Percentiles rank a stretch among this genome's conserved stretches.
Evolutionary conservation across 768 basidiomycete species (phyloP).

Genomic region (Termitomyces sp.): DNA sequence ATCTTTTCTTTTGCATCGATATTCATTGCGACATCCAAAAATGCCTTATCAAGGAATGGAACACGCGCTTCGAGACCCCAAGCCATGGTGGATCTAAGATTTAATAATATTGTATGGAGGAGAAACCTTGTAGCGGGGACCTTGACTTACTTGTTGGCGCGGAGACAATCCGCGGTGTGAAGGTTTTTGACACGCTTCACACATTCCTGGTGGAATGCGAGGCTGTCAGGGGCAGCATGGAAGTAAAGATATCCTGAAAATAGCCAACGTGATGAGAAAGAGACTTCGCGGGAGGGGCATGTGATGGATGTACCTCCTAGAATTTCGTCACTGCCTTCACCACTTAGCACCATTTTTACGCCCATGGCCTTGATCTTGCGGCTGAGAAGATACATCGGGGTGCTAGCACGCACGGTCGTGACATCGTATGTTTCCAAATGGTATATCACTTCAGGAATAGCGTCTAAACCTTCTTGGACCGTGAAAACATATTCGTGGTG

Average conservation of each 20-base stretch:
- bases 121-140: not conserved
- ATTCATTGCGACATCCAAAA: constrained; percentile 93
- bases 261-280: not conserved
- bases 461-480: constrained; percentile 95
- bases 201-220: constrained; percentile 92
- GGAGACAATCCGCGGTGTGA: constrained; percentile 94
- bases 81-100: constrained; percentile 89
- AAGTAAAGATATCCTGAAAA: constrained; percentile 92
- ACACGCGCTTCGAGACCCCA: constrained; percentile 99
- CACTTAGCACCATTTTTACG: constrained; percentile 98
- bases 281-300: not conserved
- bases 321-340: constrained; percentile 97
- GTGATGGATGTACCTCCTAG: constrained; percentile 64
- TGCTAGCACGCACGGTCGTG: constrained; percentile 95
- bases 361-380: constrained; percentile 99
- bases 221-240: constrained; percentile 90
- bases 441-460: constrained; percentile 95
- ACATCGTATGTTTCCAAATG: constrained; percentile 99
- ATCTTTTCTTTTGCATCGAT: constrained; percentile 82
- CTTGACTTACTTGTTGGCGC: constrained; percentile 88
- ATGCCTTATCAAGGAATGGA: constrained; percentile 96
- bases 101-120: not conserved
- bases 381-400: constrained; percentile 97
- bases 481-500: constrained; percentile 99
- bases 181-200: constrained; percentile 95